Conservation (phyloP, 2,329 filamentous ascomycete genomes). For the Ceratocystis cubensis region DNA sequence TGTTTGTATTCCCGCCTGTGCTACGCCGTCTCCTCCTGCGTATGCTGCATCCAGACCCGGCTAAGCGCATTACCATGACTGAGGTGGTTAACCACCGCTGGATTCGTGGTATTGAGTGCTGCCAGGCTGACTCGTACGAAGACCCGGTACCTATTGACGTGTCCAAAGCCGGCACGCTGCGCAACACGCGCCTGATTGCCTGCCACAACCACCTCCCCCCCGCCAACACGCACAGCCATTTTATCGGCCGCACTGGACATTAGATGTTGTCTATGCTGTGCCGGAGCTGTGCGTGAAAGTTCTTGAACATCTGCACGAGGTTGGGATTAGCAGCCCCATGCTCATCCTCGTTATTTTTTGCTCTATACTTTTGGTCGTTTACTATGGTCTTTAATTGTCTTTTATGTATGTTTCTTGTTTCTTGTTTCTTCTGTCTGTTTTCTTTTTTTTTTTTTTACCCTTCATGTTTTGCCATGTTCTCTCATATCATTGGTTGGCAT, state of each 20-base stretch:
- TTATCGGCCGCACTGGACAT: slow-evolving; percentile 15
- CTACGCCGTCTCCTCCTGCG: slow-evolving; percentile 59
- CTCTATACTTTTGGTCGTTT: not conserved
- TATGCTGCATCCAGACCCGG: slow-evolving; percentile 73
- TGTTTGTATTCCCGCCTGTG: slow-evolving; percentile 50
- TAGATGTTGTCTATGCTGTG: slow-evolving; percentile 1
- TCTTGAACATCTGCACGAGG: not conserved
- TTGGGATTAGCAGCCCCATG: not conserved
- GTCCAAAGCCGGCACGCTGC: slow-evolving; percentile 40
- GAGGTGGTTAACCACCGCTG: slow-evolving; percentile 59
- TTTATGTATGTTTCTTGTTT: not conserved
- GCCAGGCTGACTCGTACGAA: slow-evolving; percentile 58
- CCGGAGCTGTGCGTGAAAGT: slow-evolving; percentile 1
- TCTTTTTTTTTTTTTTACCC: not conserved
- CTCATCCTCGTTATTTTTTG: not conserved
- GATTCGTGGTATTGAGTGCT: slow-evolving; percentile 66
- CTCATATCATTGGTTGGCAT: not conserved
- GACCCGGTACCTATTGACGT: slow-evolving; percentile 46
- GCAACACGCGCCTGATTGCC: slow-evolving; percentile 40
- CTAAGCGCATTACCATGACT: slow-evolving; percentile 54
- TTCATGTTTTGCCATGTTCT: not conserved
- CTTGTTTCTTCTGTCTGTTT: not conserved
- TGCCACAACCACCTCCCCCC: slow-evolving; percentile 47
- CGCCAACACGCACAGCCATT: slow-evolving; percentile 37
- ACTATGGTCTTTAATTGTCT: not conserved